Conservation (phyloP, 495 filamentous ascomycete genomes). For the Diplogelasinospora grovesii region DNA sequence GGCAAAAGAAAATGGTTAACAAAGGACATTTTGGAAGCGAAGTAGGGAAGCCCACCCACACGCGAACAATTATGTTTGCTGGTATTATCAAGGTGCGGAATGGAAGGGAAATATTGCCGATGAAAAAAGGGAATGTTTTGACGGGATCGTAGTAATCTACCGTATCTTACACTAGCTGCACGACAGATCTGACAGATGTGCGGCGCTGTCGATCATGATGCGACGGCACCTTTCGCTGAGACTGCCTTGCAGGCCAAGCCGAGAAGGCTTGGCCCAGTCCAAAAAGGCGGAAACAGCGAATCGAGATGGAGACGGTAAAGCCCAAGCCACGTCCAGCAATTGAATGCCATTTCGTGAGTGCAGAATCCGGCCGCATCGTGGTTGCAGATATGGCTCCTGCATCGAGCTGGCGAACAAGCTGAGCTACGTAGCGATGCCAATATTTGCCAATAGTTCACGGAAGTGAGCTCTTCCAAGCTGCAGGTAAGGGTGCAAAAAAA, state of each 20-base stretch:
- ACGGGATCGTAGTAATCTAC: not conserved
- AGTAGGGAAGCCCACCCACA: not conserved
- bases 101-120: not conserved
- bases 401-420: too few species aligned
- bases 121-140: not conserved
- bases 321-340: not conserved
- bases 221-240: slow-evolving; percentile 18
- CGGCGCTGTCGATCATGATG: slow-evolving; percentile 29
- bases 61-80: not conserved
- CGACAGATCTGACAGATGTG: slow-evolving; percentile 33
- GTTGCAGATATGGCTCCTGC: not conserved
- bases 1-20: not conserved
- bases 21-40: not conserved
- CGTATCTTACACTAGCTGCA: too few species aligned
- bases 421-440: too few species aligned
- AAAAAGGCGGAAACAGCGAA: not conserved
- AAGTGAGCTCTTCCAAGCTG: too few species aligned
- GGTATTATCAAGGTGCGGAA: not conserved
- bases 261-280: not conserved
- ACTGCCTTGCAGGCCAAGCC: slow-evolving; percentile 3
- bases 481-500: too few species aligned
- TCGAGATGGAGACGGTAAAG: not conserved
- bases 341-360: not conserved
- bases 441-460: too few species aligned
- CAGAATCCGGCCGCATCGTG: not conserved